A percentile compares a stretch with the other conserved stretches of the same genome.
Evolutionary conservation across 1,284 basidiomycete genomes (phyloP).

Genomic region (Trichosporon inkin): DNA sequence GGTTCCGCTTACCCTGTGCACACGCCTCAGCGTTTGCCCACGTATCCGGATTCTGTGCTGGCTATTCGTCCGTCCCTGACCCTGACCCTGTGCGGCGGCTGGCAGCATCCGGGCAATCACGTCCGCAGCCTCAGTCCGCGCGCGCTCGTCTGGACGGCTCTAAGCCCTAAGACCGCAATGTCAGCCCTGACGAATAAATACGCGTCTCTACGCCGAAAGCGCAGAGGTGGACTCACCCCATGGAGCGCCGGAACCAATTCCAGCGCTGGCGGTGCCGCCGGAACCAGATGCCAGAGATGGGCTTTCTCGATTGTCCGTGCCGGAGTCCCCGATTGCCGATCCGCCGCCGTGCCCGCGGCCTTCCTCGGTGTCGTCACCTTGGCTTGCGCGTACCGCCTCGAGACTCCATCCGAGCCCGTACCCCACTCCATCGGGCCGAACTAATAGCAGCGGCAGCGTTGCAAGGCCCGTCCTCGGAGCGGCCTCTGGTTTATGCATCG

Average conservation of each 20-base stretch:
- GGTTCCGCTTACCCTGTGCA: not conserved
- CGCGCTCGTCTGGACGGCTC: constrained; percentile 14
- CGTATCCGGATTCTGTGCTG: not conserved
- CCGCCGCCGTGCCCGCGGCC: not conserved
- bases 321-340: constrained; percentile 1
- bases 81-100: not conserved
- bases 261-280: not conserved
- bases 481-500: constrained; percentile 7
- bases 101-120: not conserved
- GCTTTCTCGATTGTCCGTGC: constrained; percentile 5
- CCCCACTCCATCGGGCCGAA: constrained; percentile 29
- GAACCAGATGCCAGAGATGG: not conserved
- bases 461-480: not conserved
- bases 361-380: not conserved
- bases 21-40: not conserved
- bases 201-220: not conserved
- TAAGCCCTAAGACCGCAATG: constrained; percentile 19
- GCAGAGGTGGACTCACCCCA: constrained; percentile 19
- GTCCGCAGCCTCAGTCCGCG: constrained; percentile 6
- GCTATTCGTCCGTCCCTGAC: constrained; percentile 4
- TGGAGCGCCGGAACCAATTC: constrained; percentile 4
- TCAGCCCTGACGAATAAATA: constrained; percentile 12
- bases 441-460: constrained; percentile 27
- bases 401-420: constrained; percentile 29
- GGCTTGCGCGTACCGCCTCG: constrained; percentile 16